Evolutionary conservation across 2,329 filamentous ascomycete genomes (phyloP), one percentile per base, ranked within the genome.

Genomic region (Fusarium concolor): DNA sequence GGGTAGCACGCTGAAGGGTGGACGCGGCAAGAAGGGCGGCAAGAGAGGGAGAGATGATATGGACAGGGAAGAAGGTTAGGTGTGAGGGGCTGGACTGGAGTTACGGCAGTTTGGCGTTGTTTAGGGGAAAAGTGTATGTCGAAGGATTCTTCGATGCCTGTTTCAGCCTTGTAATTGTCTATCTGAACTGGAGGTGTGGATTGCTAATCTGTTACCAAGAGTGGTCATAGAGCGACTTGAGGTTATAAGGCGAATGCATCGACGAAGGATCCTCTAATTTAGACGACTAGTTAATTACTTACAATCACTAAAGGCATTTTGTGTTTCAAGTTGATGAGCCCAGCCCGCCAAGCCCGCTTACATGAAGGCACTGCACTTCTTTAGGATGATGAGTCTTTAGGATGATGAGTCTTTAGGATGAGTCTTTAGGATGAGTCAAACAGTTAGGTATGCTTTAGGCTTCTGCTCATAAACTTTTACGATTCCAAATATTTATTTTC

Each of bases 1-100:
- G 82, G 80, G 85, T 24, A 77, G 81, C 46, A 79, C 81, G 37
- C 43, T 74, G 38, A 74, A 74, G 28, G 72, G 71, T 1, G 72
- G 83, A 38, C 79, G 84, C 51, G 76, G 81, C 43, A 77, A 82
- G 38, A 75, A 83, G 37, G 81, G 82, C 43, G 83, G 82, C 31
- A 82, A 82, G 69, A 81, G 73, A 41, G 69, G 72, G 41, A 70
- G 82, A 33, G 86, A 89, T 67, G 83, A 89, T 49, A 94, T 94
- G 92, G 92, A 95, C 79, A 83, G 84, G 38, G 92, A 93, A 71
- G 92, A 94, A 78, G 88, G 90, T 66, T 92, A 79, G 76, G 26
- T 22, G 47, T 47, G 33, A 47, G 33, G 44, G 29, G n/a, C 53
- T 64, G 15, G 47, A 43, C 44, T 46, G 59, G 53, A 31, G 49